Conservation (phyloP, 192 early-diverging fungal species). For the Entomortierella lignicola region DNA sequence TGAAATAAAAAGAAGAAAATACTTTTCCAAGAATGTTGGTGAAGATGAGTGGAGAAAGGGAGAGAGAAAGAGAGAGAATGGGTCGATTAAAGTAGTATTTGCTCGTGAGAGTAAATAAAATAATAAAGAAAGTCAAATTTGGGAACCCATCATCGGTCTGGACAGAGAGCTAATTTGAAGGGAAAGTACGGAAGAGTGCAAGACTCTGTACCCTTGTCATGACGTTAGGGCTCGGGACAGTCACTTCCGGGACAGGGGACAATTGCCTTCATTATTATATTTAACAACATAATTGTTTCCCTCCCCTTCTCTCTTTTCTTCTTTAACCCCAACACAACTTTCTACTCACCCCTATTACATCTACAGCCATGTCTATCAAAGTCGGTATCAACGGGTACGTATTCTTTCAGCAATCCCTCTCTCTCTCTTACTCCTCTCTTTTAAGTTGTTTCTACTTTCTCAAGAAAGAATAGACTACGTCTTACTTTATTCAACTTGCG, state of each 20-base stretch:
- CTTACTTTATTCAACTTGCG: no score
- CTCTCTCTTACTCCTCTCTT: no score
- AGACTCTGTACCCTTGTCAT: neutral
- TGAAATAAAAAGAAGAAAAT: neutral
- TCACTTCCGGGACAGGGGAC: conserved; percentile 1
- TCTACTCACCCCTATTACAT: conserved; percentile 4
- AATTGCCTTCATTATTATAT: neutral
- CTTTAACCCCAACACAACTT: conserved; percentile 24
- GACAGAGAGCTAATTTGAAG: neutral
- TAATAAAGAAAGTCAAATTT: neutral
- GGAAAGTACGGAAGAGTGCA: neutral
- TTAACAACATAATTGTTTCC: neutral
- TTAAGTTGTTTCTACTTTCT: neutral
- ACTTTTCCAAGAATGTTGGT: neutral
- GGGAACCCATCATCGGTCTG: no score
- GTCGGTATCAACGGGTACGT: conserved; percentile 57
- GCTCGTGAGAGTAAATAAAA: neutral
- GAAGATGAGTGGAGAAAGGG: no score
- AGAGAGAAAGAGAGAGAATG: neutral
- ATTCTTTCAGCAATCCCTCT: neutral
- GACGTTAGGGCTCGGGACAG: conserved; percentile 13
- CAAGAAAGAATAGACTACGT: no score
- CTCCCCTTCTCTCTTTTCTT: conserved; percentile 22
- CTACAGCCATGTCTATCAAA: conserved; percentile 43
- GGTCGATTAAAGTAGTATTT: neutral